Evolutionary conservation across 176 grass and related monocot genomes (phyloP), one percentile per base, ranked within the genome.

Genomic region (Phyllostachys edulis): DNA sequence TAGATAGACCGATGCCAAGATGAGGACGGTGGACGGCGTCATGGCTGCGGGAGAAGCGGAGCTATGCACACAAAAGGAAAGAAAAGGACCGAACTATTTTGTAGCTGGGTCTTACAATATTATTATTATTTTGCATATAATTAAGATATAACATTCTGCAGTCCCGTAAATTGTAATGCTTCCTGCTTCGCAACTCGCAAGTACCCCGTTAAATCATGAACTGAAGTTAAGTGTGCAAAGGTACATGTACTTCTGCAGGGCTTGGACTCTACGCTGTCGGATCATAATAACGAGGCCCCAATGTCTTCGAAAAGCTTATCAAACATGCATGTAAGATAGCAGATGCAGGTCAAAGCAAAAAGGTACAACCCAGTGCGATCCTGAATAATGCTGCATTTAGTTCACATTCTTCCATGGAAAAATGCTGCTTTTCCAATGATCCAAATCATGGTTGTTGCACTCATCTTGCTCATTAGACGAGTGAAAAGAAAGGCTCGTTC

Each of bases 381-480:
- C 54, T 71, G 39, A 79, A 86, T n/a, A 62, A 21, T 79, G 16
- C 14, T 63, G 27, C 52, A 24, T 26, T 78, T 41, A 60, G 26
- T n/a, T 60, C 42, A 21, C 54, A 24, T 85, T 71, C 54, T 56
- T 59, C 14, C 20, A 23, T 5, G 54, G 60, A 47, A 27, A 17
- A 17, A 77, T 42, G 10, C 1, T 18, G 15, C 42, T 79, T 72
- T 32, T 42, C 29, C 84, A 26, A 13, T 24, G 9, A 63, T 64
- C 68, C 9, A 24, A 29, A 73, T 80, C 68, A 86, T 75, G 77
- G 77, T 27, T n/a, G 41, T 13, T 42, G 59, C 77, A 86, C 37
- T 80, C 77, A 37, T 74, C 59, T 74, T 80, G 69, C 67, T 67
- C 45, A 73, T 44, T 66, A 26, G 14, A 29, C 15, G 64, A 40